phyloP scores from a whole-genome alignment of 1,284 basidiomycete genomes.

The Vanrija humicola region DNA sequence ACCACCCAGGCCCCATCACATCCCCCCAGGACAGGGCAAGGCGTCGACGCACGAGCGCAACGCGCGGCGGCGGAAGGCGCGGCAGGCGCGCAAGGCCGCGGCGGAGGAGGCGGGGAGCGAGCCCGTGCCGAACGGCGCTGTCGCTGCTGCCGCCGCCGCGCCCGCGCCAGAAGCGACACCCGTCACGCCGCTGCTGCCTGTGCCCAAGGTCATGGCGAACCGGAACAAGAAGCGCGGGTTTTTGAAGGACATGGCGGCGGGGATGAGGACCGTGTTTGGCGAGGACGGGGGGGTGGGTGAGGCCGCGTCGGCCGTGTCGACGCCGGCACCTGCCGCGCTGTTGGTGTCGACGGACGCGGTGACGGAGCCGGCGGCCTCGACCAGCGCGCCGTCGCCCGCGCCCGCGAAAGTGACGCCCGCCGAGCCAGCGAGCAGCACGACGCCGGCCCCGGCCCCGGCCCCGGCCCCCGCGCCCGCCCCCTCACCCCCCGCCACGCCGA shows the following conservation, averaged over 20 bases:
- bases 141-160: no score
- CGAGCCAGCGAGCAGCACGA: not conserved
- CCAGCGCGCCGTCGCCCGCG: not conserved
- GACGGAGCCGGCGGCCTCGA: not conserved
- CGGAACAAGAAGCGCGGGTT: conserved; percentile 47
- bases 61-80: conserved; percentile 25
- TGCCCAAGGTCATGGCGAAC: conserved; percentile 33
- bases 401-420: not conserved
- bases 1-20: conserved; percentile 4
- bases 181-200: conserved; percentile 8
- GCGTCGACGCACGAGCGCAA: conserved; percentile 41
- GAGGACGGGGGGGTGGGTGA: conserved; percentile 1
- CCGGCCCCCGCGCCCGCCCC: not conserved
- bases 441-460: not conserved
- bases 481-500: conserved; percentile 7
- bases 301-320: not conserved
- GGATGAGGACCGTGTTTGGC: conserved; percentile 34
- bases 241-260: conserved; percentile 36
- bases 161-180: not conserved
- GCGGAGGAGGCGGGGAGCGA: not conserved
- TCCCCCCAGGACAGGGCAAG: conserved; percentile 42
- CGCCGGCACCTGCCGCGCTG: not conserved
- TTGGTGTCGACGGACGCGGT: not conserved
- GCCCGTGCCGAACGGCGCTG: not conserved
- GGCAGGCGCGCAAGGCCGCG: conserved; percentile 22